Evolutionary conservation across 2,329 filamentous ascomycete species (phyloP).

Genomic region (Trichoderma endophyticum): DNA sequence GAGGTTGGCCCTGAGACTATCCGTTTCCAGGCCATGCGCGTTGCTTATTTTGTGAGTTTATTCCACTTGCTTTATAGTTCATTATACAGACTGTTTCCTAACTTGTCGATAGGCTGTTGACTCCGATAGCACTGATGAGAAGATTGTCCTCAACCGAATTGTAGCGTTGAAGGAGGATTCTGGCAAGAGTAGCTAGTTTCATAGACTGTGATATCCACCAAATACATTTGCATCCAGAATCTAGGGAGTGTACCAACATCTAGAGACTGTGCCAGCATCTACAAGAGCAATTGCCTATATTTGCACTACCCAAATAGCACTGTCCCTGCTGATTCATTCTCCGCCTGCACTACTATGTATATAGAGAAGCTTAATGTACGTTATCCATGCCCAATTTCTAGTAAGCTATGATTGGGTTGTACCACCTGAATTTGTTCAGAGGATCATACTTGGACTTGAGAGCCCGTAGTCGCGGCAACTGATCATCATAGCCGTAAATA

Average conservation of each 20-base stretch:
- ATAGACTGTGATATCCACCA: neutral
- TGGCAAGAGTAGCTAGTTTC: constrained; percentile 6
- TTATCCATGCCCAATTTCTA: neutral
- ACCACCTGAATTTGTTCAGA: neutral
- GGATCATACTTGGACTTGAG: constrained; percentile 4
- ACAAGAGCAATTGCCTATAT: neutral
- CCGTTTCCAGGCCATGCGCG: constrained; percentile 81
- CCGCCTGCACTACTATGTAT: neutral
- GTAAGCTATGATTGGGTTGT: neutral
- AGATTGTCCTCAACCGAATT: constrained; percentile 80
- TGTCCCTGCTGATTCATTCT: neutral
- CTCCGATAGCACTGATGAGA: constrained; percentile 67
- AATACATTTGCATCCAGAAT: neutral
- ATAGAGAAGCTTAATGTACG: neutral
- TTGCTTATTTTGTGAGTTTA: constrained; percentile 67
- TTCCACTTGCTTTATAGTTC: neutral
- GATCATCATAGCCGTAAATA: neutral
- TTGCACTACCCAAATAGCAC: neutral
- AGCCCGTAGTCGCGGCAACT: neutral
- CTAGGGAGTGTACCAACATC: neutral
- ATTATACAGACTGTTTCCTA: neutral
- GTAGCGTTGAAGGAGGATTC: constrained; percentile 79
- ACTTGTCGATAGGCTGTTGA: constrained; percentile 55
- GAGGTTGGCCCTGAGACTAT: constrained; percentile 63
- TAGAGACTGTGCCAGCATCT: neutral